Percentiles rank a stretch among this genome's conserved stretches.
Evolutionary conservation across 768 basidiomycete genomes (phyloP).

Genomic region (Lentinula guzmanii): DNA sequence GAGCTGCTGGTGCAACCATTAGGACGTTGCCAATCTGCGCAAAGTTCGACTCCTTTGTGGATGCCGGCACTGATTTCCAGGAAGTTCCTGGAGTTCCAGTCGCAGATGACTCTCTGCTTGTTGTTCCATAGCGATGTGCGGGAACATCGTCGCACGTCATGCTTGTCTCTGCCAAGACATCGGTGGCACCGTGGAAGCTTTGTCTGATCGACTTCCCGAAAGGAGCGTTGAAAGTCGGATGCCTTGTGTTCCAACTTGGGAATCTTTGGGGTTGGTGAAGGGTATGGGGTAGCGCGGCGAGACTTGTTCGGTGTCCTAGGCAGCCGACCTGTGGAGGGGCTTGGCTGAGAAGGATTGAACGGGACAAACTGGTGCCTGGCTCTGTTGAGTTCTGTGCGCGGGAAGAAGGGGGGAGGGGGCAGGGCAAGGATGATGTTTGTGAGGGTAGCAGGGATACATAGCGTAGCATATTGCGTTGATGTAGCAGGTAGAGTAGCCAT

Average conservation of each 20-base stretch:
- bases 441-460: not conserved
- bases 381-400: not conserved
- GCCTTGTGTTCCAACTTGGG: not conserved
- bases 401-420: not conserved
- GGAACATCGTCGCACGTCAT: conserved; percentile 16
- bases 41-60: conserved; percentile 18
- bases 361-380: not conserved
- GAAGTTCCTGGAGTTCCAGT: conserved; percentile 10
- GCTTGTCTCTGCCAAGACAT: conserved; percentile 25
- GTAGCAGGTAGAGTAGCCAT: not conserved
- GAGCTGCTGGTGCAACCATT: conserved; percentile 18
- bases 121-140: conserved; percentile 18
- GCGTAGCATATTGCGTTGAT: not conserved
- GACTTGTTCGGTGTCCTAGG: not conserved
- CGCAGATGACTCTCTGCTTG: conserved; percentile 7
- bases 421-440: too few species aligned
- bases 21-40: conserved; percentile 26
- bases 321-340: not conserved
- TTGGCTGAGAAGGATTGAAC: too few species aligned
- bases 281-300: not conserved
- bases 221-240: not conserved
- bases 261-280: not conserved
- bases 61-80: conserved; percentile 11
- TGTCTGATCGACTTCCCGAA: not conserved
- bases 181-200: conserved; percentile 5